Base-by-base conservation (phyloP, 805 yeast species). In the Myxozyma monticola region DNA sequence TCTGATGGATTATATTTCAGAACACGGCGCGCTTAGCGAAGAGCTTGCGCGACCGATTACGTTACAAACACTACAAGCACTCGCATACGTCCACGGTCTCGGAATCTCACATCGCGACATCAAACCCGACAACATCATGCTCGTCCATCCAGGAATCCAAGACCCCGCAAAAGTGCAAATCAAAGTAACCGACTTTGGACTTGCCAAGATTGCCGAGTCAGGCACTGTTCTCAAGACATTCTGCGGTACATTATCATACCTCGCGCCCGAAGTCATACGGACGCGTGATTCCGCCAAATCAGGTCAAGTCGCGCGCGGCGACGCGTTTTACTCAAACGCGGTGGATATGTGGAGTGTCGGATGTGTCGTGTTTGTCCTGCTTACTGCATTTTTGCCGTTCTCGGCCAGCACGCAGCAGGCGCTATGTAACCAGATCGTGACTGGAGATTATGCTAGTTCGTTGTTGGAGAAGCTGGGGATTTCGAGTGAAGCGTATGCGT, bases 321-420 rank as follows among this genome's bases (percentile, higher is more conserved):
- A 59, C 60, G 37, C 34, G 15, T 37, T 33, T 44, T 93, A 93
- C 64, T 88, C 96, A 1, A 83, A 85, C 33, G 76, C 87, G 50
- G 98, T 93, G 14, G 99, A 93, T 66, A 88, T 93, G 78, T 93
- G 99, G 99, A 88, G 97, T 1, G 76, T 93, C 49, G 99, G 99
- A 0, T 93, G 99, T 68, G 71, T 93, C 24, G 84, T 89, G 0
- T 93, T 89, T 70, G 99, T 93, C 3, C 81, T 91, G 21, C 37
- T 93, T 46, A 91, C 99, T 0, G 91, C 93, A 0, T 96, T 88
- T 74, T 72, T 91, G 54, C 99, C 99, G 6, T 93, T 93, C 66
- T 88, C 91, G 65, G 97, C 97, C 0, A 77, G 83, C 45, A 88
- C 96, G 0, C 98, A 91, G 62, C 90, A 86, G 14, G 85, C 86